These are phyloP conservation scores for Talaromyces sp. DNA, from an alignment of 2,329 filamentous ascomycete species.

Conservation along the genomic window DNA sequence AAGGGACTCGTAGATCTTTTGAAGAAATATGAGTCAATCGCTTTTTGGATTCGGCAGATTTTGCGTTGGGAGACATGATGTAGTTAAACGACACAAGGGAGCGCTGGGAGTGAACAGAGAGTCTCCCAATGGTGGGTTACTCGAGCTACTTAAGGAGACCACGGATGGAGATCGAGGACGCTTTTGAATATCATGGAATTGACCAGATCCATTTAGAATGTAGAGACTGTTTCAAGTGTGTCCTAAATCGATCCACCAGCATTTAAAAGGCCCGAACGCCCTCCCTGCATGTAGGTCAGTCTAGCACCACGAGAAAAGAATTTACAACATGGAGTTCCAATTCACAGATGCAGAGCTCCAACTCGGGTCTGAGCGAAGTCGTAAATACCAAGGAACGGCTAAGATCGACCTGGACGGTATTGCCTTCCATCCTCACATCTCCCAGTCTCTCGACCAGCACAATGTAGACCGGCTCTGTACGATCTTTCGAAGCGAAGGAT, in stretches of 20 bases:
- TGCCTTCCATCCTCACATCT: constrained; percentile 13
- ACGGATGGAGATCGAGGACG: not conserved
- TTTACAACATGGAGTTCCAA: not conserved
- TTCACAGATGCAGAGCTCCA: constrained; percentile 15
- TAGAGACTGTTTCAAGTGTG: not conserved
- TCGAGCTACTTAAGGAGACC: not conserved
- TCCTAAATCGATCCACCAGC: not conserved
- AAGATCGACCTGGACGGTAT: constrained; percentile 21
- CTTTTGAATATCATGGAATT: not conserved
- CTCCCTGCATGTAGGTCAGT: not conserved
- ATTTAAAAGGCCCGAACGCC: not conserved
- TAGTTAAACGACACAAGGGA: not conserved
- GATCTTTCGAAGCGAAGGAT: constrained; percentile 19
- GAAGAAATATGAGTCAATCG: not conserved
- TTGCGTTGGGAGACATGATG: not conserved
- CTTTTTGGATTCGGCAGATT: not conserved
- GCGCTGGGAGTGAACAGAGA: not conserved
- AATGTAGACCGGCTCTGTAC: constrained; percentile 16
- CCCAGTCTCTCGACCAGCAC: constrained; percentile 15
- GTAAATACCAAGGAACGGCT: constrained; percentile 21
- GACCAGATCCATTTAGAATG: not conserved
- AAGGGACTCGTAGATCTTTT: not conserved
- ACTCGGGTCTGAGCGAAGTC: constrained; percentile 15
- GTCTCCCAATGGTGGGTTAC: not conserved
- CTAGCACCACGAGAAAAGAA: not conserved